Percentiles rank a stretch among this genome's conserved stretches.
Conservation (phyloP, 192 early-diverging fungal species). For the Backusella tuberculispora region DNA sequence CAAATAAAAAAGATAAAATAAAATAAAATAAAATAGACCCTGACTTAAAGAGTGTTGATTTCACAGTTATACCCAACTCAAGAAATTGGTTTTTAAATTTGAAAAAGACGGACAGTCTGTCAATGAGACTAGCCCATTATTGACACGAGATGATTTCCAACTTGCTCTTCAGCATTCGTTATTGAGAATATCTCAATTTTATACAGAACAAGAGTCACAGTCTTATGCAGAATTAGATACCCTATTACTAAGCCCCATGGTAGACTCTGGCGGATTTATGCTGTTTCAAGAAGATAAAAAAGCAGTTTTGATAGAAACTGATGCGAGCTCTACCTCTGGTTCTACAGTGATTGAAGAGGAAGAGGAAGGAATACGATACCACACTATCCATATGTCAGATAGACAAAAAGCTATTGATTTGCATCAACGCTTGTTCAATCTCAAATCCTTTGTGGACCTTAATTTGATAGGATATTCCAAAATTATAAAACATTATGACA, state of each 20-base stretch:
- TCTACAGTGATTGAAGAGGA: not conserved
- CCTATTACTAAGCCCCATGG: not conserved
- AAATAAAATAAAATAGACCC: not conserved
- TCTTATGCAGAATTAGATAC: conserved; percentile 68
- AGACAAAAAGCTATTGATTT: conserved; percentile 58
- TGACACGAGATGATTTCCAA: conserved; percentile 35
- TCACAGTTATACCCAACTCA: conserved; percentile 70
- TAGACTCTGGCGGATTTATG: not conserved
- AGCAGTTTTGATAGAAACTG: not conserved
- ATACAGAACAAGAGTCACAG: conserved; percentile 80
- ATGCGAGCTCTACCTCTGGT: not conserved
- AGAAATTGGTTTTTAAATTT: conserved; percentile 75
- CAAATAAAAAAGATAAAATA: not conserved
- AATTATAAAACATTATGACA: conserved; percentile 97
- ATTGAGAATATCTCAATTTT: conserved; percentile 81
- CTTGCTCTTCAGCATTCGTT: conserved; percentile 80
- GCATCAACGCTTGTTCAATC: conserved; percentile 80
- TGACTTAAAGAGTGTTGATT: not conserved
- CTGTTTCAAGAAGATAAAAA: not conserved
- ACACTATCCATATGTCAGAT: not conserved
- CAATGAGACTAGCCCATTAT: conserved; percentile 52
- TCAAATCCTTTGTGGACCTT: conserved; percentile 85
- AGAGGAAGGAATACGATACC: not conserved
- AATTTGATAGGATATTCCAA: conserved; percentile 94
- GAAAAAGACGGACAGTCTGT: conserved; percentile 57